phyloP scores from a whole-genome alignment of 441 rosid genomes.

The Erodium texanum region DNA sequence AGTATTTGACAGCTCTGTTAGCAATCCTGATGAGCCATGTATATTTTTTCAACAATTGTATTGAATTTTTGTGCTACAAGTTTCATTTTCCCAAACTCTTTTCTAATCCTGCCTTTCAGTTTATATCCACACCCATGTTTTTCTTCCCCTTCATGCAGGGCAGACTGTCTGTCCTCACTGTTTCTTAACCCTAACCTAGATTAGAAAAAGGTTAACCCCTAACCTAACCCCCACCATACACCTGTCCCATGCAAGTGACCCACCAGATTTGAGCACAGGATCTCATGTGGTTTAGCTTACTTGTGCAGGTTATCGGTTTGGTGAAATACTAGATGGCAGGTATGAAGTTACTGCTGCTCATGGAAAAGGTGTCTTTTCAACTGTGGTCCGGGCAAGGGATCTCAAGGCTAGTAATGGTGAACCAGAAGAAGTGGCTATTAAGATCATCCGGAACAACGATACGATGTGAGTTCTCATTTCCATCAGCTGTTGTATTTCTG shows the following conservation, averaged over 20 bases:
- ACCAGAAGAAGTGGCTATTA: conserved; percentile 87
- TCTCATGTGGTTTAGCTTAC: neutral
- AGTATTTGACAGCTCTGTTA: conserved; percentile 21
- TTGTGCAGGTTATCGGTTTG: conserved; percentile 72
- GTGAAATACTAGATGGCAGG: conserved; percentile 87
- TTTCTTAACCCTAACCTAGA: neutral
- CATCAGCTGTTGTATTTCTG: neutral
- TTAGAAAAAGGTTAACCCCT: too few species aligned
- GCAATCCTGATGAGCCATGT: neutral
- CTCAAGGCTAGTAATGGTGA: conserved; percentile 61
- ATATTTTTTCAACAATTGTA: neutral
- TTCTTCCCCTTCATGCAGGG: neutral
- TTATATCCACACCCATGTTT: neutral
- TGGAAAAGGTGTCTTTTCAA: conserved; percentile 97
- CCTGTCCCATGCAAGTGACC: too few species aligned
- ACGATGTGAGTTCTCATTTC: conserved; percentile 52
- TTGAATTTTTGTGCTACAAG: neutral
- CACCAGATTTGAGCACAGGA: too few species aligned
- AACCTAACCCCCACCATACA: too few species aligned
- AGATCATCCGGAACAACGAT: conserved; percentile 90
- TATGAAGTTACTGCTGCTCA: conserved; percentile 94
- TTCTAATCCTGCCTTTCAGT: neutral
- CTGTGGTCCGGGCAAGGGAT: conserved; percentile 89
- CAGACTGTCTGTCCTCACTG: neutral
- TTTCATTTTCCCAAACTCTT: neutral